These are phyloP conservation scores for Musa acuminata DNA, from an alignment of 176 grass and related monocot species.

Conservation along the genomic window DNA sequence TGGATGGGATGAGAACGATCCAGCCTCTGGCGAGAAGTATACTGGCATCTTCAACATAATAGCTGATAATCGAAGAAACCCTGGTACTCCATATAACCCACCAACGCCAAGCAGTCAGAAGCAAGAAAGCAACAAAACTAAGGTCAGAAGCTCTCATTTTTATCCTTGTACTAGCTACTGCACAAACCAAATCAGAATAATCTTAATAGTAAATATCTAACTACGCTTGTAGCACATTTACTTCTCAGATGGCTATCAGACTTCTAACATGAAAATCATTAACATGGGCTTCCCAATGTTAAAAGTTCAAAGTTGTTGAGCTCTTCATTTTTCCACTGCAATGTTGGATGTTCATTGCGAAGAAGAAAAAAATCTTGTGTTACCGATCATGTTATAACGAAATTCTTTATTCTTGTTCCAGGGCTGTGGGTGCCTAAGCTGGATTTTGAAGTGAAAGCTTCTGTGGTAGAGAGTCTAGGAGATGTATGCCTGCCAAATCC, in stretches of 20 bases:
- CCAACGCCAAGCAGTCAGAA: background rate
- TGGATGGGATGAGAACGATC: constrained; percentile 50
- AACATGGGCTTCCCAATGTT: too few relatives aligned
- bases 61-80: constrained; percentile 1
- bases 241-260: too few relatives aligned
- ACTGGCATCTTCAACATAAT: constrained; percentile 45
- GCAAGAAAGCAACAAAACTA: background rate
- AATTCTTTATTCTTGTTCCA: constrained; percentile 3
- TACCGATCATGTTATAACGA: background rate
- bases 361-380: background rate
- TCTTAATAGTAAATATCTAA: too few relatives aligned
- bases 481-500: background rate
- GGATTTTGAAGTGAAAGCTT: constrained; percentile 1
- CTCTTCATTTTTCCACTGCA: background rate
- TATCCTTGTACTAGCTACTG: background rate
- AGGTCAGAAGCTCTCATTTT: background rate
- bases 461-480: background rate
- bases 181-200: background rate
- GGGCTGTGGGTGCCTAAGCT: constrained; percentile 1
- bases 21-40: constrained; percentile 45
- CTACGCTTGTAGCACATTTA: too few relatives aligned
- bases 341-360: background rate
- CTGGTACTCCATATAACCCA: background rate
- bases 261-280: too few relatives aligned
- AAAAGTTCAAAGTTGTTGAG: too few relatives aligned